Base-by-base conservation (phyloP, 2,329 filamentous ascomycete species). In the Polychaeton citri region DNA sequence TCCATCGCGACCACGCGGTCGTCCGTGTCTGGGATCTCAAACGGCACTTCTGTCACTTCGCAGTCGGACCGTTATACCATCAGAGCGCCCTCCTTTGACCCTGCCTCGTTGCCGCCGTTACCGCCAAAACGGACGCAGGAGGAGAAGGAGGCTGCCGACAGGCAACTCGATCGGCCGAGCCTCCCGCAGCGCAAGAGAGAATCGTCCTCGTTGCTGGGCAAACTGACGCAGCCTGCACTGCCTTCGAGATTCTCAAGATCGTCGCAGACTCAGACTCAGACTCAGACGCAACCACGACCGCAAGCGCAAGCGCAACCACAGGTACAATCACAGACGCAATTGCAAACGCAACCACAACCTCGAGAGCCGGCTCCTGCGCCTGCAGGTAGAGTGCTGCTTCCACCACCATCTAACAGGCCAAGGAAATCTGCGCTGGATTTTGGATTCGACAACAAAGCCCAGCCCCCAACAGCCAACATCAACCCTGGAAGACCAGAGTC, bases 61-160 rank as follows among this genome's bases (percentile, higher is more conserved):
- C 36, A 38, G 30, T 44, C 47, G 10, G 46, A 47, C 9, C 35
- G 44, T 6, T 48, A 43, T 21, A 43, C 45, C 6, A 45, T 58
- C 33, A 39, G 44, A 35, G 55, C 73, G 5, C 74, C 74, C 7
- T 65, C 66, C 32, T 78, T 68, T 56, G 70, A 72, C 40, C 66
- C 71, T 33, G 53, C 64, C 10, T 62, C 65, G 24, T 54, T 76
- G 7, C 74, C 74, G 35, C 59, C 66, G 19, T 56, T 76, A 21
- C 72, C 71, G 33, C 63, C 68, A 1, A 72, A 67, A 46, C 54
- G 58, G 36, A 49, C 56, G n/a, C 49, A 57, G n/a, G 58, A 61
- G 33, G 55, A 65, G 26, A 53, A 54, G 32, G 60, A 63, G 32
- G 53, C 50, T 4, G 44, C 42, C 13, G 46, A 48, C 21, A 38